phyloP scores from a whole-genome alignment of 2,329 filamentous ascomycete genomes.

The Metarhizium sp. region DNA sequence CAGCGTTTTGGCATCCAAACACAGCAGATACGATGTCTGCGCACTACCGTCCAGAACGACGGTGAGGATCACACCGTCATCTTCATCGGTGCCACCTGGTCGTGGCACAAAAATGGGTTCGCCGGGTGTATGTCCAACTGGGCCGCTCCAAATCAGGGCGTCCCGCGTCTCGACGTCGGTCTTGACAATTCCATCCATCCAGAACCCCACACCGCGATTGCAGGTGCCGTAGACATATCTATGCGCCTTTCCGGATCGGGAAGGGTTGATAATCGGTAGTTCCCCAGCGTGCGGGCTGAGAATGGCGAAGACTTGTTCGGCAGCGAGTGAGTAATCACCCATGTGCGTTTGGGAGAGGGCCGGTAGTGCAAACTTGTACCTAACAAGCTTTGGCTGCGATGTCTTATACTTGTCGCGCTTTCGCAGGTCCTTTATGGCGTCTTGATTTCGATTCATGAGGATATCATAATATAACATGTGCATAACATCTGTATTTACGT shows the following conservation, averaged over 20 bases:
- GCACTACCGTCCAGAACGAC: conserved; percentile 55
- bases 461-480: conserved; percentile 62
- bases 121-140: conserved; percentile 53
- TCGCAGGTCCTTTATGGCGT: conserved; percentile 33
- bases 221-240: conserved; percentile 52
- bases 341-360: conserved; percentile 5
- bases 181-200: conserved; percentile 56
- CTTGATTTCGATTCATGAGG: conserved; percentile 43
- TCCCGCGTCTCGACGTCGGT: conserved; percentile 48
- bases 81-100: conserved; percentile 38
- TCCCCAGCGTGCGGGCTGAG: conserved; percentile 48
- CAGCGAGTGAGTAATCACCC: conserved; percentile 11
- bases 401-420: conserved; percentile 26
- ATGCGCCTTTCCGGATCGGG: conserved; percentile 39
- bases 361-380: conserved; percentile 33
- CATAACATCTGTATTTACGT: conserved; percentile 56
- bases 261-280: conserved; percentile 56
- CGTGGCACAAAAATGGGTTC: conserved; percentile 58
- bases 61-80: conserved; percentile 52
- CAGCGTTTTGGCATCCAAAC: conserved; percentile 54
- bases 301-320: conserved; percentile 33
- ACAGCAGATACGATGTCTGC: conserved; percentile 54
- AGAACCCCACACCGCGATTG: conserved; percentile 47
- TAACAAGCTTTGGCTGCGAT: conserved; percentile 26
- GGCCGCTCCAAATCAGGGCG: conserved; percentile 46